A percentile compares a stretch with the other conserved stretches of the same genome.
These are phyloP conservation scores for Zygnema cylindricum DNA, from an alignment of 139 green algal genomes.

Conservation along the genomic window DNA sequence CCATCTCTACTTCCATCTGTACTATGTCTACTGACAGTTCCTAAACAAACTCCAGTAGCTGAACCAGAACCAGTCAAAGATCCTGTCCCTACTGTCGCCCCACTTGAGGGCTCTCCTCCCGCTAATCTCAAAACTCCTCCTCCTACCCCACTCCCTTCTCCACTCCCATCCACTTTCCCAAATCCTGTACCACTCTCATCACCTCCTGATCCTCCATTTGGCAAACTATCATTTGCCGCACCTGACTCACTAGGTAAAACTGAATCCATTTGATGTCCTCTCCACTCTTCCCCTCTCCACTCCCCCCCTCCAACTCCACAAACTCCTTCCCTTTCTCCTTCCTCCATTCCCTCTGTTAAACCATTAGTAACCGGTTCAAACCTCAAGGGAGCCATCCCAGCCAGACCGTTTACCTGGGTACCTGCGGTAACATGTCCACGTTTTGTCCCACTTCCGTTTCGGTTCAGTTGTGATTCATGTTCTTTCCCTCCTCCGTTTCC, in stretches of 20 bases:
- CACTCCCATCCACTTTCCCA: constrained; percentile 3
- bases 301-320: neutral
- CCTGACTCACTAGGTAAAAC: neutral
- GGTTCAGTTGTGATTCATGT: neutral
- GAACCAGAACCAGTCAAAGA: neutral
- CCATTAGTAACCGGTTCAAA: neutral
- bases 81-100: constrained; percentile 1
- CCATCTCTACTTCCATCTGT: neutral
- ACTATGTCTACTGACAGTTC: too few relatives aligned
- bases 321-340: neutral
- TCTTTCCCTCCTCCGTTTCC: neutral
- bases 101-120: constrained; percentile 6
- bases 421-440: neutral
- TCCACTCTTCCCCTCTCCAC: neutral
- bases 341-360: neutral
- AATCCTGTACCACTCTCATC: neutral
- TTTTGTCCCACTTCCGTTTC: neutral
- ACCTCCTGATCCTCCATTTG: neutral
- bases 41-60: constrained; percentile 9
- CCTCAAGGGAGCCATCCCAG: neutral
- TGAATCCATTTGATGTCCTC: neutral
- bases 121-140: constrained; percentile 25
- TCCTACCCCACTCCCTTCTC: constrained; percentile 6
- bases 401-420: neutral
- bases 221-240: neutral